These are phyloP conservation scores for Polytrichum formosum DNA, from an alignment of 225 moss, liverwort and hornwort genomes.

Conservation along the genomic window DNA sequence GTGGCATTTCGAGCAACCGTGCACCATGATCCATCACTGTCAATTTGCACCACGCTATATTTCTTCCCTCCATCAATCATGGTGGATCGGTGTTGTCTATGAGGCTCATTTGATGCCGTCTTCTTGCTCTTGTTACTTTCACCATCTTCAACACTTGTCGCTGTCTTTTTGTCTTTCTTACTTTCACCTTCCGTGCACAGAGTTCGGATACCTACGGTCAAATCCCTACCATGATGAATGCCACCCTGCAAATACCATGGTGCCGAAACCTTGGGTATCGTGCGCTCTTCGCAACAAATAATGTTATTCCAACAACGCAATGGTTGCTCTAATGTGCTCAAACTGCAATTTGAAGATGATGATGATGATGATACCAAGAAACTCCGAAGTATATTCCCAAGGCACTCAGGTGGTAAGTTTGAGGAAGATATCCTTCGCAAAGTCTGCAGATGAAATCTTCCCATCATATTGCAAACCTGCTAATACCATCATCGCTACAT, in stretches of 20 bases:
- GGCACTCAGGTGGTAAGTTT: constrained; percentile 10
- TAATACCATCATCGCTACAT: too few relatives aligned
- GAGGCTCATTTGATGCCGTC: not conserved
- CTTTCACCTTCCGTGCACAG: constrained; percentile 1
- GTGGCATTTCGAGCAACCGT: constrained; percentile 45
- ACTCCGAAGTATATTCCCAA: constrained; percentile 15
- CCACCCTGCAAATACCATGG: constrained; percentile 6
- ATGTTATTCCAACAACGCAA: too few relatives aligned
- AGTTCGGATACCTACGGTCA: constrained; percentile 22
- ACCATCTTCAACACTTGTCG: not conserved
- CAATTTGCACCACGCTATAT: constrained; percentile 45
- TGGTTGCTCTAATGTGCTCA: not conserved
- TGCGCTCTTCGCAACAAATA: constrained; percentile 1
- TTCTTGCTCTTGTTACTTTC: constrained; percentile 10
- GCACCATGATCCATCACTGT: constrained; percentile 48
- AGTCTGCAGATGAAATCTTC: constrained; percentile 28
- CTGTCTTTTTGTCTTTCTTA: too few relatives aligned
- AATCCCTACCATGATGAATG: not conserved
- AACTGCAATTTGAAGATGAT: not conserved
- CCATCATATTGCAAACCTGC: constrained; percentile 21
- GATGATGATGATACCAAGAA: constrained; percentile 1
- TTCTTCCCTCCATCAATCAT: constrained; percentile 53
- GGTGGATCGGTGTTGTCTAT: constrained; percentile 28
- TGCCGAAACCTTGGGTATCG: constrained; percentile 14
- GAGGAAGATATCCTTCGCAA: constrained; percentile 27